Evolutionary conservation across 306 rosid species (phyloP).

Genomic region (Acacia confusa): DNA sequence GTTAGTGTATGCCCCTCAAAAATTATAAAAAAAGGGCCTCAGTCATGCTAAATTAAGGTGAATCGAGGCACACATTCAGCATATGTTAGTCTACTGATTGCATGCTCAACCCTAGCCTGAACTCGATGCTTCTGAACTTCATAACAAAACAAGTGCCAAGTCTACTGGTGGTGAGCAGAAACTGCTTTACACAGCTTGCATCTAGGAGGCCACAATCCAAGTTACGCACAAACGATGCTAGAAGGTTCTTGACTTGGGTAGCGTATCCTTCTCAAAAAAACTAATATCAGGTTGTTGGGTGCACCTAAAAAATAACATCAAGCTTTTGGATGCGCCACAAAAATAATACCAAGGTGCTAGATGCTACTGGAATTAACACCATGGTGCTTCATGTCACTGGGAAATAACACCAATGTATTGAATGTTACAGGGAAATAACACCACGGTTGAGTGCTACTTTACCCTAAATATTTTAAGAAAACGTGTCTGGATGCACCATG

Average conservation of each 20-base stretch:
- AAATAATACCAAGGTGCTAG: too few species aligned
- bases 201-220: neutral
- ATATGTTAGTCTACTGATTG: neutral
- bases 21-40: neutral
- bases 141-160: neutral
- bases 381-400: too few species aligned
- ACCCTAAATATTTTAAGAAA: neutral
- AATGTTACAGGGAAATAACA: too few species aligned
- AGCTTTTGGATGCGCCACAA: too few species aligned
- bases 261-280: neutral
- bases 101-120: neutral
- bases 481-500: neutral
- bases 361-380: too few species aligned
- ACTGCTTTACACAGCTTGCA: neutral
- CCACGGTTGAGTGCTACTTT: too few species aligned
- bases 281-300: too few species aligned
- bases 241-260: slow-evolving; percentile 9
- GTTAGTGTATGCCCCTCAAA: too few species aligned
- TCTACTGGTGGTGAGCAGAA: neutral
- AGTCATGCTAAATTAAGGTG: neutral
- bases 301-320: too few species aligned
- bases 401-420: too few species aligned
- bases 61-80: neutral
- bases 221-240: neutral
- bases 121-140: neutral